These are phyloP conservation scores for Pezicula neosporulosa DNA, from an alignment of 2,329 filamentous ascomycete genomes.

Conservation along the genomic window DNA sequence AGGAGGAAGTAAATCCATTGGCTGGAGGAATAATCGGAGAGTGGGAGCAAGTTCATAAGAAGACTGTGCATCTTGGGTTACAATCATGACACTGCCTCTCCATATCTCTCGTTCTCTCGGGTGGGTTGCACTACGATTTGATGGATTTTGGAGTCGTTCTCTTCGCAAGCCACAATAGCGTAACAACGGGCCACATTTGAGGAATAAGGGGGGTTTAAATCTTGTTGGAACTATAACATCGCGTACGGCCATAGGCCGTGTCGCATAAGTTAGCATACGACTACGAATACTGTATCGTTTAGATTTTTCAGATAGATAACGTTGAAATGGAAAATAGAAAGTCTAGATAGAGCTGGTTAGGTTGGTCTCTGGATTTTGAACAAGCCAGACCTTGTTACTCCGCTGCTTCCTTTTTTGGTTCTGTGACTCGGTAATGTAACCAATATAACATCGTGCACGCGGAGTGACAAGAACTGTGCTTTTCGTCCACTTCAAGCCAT, in stretches of 20 bases:
- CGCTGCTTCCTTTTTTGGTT: constrained; percentile 1
- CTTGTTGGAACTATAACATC: constrained; percentile 48
- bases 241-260: constrained; percentile 31
- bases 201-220: constrained; percentile 79
- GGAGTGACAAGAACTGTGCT: constrained; percentile 3
- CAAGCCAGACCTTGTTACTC: constrained; percentile 6
- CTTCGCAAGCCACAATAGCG: constrained; percentile 81
- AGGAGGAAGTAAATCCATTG: constrained; percentile 76
- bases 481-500: background rate
- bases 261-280: constrained; percentile 30
- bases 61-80: constrained; percentile 81
- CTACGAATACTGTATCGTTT: constrained; percentile 6
- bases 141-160: constrained; percentile 44
- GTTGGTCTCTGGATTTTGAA: background rate
- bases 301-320: background rate
- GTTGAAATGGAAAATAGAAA: background rate
- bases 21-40: constrained; percentile 81
- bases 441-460: constrained; percentile 6
- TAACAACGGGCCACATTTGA: constrained; percentile 87
- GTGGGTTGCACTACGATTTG: constrained; percentile 28
- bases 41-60: constrained; percentile 79
- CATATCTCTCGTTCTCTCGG: constrained; percentile 72
- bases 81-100: constrained; percentile 94
- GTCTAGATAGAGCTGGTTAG: no score
- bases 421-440: constrained; percentile 2